Evolutionary conservation across 2,329 filamentous ascomycete species (phyloP).

Genomic region (Penicillium sp.): DNA sequence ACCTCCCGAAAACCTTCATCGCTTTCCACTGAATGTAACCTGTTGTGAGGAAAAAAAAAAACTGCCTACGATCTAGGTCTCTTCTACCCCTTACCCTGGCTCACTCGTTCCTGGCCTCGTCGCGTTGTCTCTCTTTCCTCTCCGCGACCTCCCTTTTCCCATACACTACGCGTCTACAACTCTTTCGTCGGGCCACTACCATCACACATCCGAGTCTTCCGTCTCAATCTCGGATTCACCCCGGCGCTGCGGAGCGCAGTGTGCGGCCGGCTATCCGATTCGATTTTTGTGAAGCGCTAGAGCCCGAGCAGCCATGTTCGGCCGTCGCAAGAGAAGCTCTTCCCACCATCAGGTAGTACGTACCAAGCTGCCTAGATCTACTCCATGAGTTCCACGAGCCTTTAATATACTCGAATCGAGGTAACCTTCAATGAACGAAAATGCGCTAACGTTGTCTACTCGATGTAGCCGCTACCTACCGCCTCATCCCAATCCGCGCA

Average conservation of each 20-base stretch:
- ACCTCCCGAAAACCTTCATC: not conserved
- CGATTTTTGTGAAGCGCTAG: not conserved
- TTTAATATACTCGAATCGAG: not conserved
- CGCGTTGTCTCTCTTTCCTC: slow-evolving; percentile 1
- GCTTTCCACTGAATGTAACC: slow-evolving; percentile 11
- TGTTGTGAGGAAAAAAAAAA: not conserved
- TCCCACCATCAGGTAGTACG: slow-evolving; percentile 40
- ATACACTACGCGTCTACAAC: not conserved
- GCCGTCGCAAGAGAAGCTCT: slow-evolving; percentile 38
- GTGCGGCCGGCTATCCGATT: slow-evolving; percentile 20
- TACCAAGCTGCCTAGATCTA: not conserved
- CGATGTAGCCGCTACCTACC: slow-evolving; percentile 59
- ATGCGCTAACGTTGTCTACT: slow-evolving; percentile 12
- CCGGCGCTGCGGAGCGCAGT: slow-evolving; percentile 25
- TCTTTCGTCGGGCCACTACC: slow-evolving; percentile 5
- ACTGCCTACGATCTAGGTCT: not conserved
- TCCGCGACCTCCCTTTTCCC: not conserved
- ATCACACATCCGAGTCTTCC: slow-evolving; percentile 13
- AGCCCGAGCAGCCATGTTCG: slow-evolving; percentile 37
- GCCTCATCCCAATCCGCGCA: slow-evolving; percentile 70
- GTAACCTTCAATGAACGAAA: not conserved
- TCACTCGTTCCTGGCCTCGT: not conserved
- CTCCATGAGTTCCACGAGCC: not conserved
- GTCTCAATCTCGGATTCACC: slow-evolving; percentile 15
- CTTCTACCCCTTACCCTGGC: not conserved